A percentile compares a stretch with the other conserved stretches of the same genome.
These are phyloP conservation scores for Suillus cothurnatus DNA, from an alignment of 768 basidiomycete species.

Conservation along the genomic window DNA sequence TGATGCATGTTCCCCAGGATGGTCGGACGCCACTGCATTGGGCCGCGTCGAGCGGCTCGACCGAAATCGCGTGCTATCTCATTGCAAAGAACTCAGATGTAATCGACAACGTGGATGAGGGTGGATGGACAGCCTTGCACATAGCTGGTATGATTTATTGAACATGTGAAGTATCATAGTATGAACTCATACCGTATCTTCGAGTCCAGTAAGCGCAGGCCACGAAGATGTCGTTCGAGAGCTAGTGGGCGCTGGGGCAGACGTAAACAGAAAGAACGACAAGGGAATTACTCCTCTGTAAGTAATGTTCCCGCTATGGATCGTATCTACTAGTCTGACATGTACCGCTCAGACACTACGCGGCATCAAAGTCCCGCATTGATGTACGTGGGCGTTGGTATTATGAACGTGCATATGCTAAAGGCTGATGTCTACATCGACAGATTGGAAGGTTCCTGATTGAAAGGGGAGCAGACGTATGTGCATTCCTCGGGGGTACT, in stretches of 20 bases:
- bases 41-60: constrained; percentile 75
- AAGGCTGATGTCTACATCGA: constrained; percentile 28
- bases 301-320: constrained; percentile 29
- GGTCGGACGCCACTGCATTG: constrained; percentile 83
- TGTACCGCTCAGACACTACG: constrained; percentile 70
- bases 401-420: constrained; percentile 22
- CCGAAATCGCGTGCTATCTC: constrained; percentile 67
- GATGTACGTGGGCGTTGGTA: constrained; percentile 52
- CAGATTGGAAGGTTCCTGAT: constrained; percentile 90
- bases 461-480: constrained; percentile 86
- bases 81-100: constrained; percentile 72
- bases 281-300: constrained; percentile 86
- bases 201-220: constrained; percentile 72
- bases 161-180: background rate
- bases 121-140: constrained; percentile 80
- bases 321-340: background rate
- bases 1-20: constrained; percentile 48
- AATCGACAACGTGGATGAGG: constrained; percentile 56
- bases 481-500: constrained; percentile 40
- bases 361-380: constrained; percentile 87
- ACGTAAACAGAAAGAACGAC: constrained; percentile 77
- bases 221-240: constrained; percentile 74
- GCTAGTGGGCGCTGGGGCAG: constrained; percentile 79
- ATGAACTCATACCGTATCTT: constrained; percentile 5
- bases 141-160: constrained; percentile 58